Percentiles rank a stretch among this genome's conserved stretches.
Evolutionary conservation across 129 eudicot species (phyloP).

Genomic region (Smallanthus sonchifolius): DNA sequence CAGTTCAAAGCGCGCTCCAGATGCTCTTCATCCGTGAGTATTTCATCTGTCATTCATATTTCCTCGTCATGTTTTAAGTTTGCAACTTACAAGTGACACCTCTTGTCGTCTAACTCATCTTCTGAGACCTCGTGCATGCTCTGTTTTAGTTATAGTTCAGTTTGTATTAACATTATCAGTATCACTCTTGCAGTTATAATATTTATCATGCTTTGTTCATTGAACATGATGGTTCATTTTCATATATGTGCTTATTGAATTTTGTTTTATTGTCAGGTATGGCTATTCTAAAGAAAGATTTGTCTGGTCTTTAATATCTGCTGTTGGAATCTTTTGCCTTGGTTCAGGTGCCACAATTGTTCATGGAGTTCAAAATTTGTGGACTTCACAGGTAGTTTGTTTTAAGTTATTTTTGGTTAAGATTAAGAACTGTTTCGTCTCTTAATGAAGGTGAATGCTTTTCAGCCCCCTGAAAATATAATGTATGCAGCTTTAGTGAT

Average conservation of each 20-base stretch:
- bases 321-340: slow-evolving; percentile 95
- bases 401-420: background rate
- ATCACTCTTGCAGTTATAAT: background rate
- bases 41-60: slow-evolving; percentile 2
- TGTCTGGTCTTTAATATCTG: slow-evolving; percentile 97
- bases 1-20: slow-evolving; percentile 96
- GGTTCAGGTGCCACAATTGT: slow-evolving; percentile 97
- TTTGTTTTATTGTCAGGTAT: slow-evolving; percentile 31
- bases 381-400: slow-evolving; percentile 75
- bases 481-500: slow-evolving; percentile 88
- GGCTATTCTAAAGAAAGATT: slow-evolving; percentile 94
- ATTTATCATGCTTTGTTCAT: slow-evolving; percentile 1
- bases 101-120: background rate
- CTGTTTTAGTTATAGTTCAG: background rate
- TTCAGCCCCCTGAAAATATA: slow-evolving; percentile 76
- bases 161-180: background rate
- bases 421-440: background rate
- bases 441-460: slow-evolving; percentile 19
- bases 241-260: background rate
- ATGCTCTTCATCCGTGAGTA: slow-evolving; percentile 98
- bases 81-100: background rate
- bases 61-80: background rate
- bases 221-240: slow-evolving; percentile 2
- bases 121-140: slow-evolving; percentile 6
- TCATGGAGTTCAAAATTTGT: slow-evolving; percentile 83